A percentile compares a stretch with the other conserved stretches of the same genome.
Evolutionary conservation across 148 eudicot species (phyloP).

Genomic region (Arctostaphylos glauca): DNA sequence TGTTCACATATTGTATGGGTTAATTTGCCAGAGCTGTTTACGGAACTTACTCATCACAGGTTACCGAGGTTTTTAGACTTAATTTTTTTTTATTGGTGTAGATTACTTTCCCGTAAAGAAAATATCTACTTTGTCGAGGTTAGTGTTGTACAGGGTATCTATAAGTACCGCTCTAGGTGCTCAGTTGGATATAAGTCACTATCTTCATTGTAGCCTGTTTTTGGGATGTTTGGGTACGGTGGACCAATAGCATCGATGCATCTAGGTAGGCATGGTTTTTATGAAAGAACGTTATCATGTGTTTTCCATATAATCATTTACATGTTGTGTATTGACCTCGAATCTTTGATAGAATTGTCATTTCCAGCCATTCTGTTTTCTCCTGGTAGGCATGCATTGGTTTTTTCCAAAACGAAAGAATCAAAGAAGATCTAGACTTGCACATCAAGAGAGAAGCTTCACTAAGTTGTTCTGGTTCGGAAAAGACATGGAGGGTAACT

Average conservation of each 20-base stretch:
- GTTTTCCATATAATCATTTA: neutral
- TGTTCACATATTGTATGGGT: no score
- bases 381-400: constrained; percentile 46
- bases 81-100: no score
- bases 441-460: constrained; percentile 59
- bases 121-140: no score
- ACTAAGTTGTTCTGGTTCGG: constrained; percentile 39
- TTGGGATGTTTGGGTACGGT: constrained; percentile 90
- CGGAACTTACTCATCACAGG: no score
- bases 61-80: no score
- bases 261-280: constrained; percentile 55
- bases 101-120: no score
- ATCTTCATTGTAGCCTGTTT: constrained; percentile 51
- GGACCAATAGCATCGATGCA: constrained; percentile 81
- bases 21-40: no score
- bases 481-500: constrained; percentile 58
- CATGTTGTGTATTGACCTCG: neutral
- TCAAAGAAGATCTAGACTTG: constrained; percentile 53
- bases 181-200: no score
- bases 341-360: neutral
- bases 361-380: neutral
- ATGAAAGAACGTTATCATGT: neutral
- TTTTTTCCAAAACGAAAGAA: constrained; percentile 60
- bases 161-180: no score
- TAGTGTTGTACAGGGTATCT: no score